Conservation (phyloP, 192 early-diverging fungal genomes). For the Gigaspora rosea region DNA sequence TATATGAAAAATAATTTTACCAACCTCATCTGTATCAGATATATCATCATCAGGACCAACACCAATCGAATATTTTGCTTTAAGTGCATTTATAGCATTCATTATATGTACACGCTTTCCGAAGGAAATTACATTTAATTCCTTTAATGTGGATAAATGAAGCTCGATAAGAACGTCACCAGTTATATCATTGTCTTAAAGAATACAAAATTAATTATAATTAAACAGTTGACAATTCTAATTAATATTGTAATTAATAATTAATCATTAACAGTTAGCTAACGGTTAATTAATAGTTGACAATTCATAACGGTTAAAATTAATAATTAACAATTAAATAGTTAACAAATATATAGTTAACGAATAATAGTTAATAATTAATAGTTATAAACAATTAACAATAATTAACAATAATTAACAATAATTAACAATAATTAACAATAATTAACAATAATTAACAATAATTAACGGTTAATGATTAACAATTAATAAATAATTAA, state of each 20-base stretch:
- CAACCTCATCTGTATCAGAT: background rate
- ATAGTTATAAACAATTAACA: background rate
- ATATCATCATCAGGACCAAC: background rate
- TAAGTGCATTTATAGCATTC: slow-evolving; percentile 62
- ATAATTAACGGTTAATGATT: background rate
- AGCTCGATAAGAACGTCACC: slow-evolving; percentile 66
- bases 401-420: background rate
- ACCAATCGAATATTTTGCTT: slow-evolving; percentile 7
- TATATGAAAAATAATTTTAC: background rate
- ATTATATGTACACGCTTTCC: slow-evolving; percentile 70
- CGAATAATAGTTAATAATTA: background rate
- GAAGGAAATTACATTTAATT: slow-evolving; percentile 64
- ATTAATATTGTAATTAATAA: no score
- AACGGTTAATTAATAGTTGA: background rate
- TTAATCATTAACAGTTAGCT: no score
- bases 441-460: background rate
- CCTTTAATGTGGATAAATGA: slow-evolving; percentile 63
- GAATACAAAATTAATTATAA: background rate
- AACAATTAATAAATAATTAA: background rate
- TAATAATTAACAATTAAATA: background rate
- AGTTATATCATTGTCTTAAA: slow-evolving; percentile 65
- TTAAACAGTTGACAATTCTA: background rate
- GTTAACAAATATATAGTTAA: no score
- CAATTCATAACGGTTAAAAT: background rate
- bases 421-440: background rate